These are phyloP conservation scores for Chrysopogon serrulatus DNA, from an alignment of 176 grass and related monocot species.

Conservation along the genomic window DNA sequence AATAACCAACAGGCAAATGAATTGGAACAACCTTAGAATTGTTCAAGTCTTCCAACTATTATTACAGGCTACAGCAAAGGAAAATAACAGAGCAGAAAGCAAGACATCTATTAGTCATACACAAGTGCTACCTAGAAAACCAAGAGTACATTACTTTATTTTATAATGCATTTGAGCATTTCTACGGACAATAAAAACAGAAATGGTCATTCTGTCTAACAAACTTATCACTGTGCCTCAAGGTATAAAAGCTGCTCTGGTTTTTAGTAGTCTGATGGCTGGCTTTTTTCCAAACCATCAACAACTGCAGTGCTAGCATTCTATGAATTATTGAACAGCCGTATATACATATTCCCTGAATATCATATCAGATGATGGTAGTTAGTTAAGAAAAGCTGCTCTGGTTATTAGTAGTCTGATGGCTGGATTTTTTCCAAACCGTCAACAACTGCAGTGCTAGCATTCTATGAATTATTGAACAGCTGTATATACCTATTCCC, in stretches of 20 bases:
- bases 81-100: background rate
- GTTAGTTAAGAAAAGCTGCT: background rate
- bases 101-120: background rate
- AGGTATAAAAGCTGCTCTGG: background rate
- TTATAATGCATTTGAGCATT: background rate
- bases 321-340: background rate
- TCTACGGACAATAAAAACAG: background rate
- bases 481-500: background rate
- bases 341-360: background rate
- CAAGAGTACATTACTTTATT: conserved; percentile 1
- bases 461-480: background rate
- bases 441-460: background rate
- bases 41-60: background rate
- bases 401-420: background rate
- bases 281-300: background rate
- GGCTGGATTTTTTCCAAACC: background rate
- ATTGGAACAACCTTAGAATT: background rate
- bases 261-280: background rate
- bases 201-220: background rate
- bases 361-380: conserved; percentile 1
- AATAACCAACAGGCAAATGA: background rate
- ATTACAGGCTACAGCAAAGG: background rate
- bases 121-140: background rate
- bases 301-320: background rate
- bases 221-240: background rate